A percentile compares a stretch with the other conserved stretches of the same genome.
Conservation (phyloP, 257 asterid genomes). For the Galeopsis tetrahit region DNA sequence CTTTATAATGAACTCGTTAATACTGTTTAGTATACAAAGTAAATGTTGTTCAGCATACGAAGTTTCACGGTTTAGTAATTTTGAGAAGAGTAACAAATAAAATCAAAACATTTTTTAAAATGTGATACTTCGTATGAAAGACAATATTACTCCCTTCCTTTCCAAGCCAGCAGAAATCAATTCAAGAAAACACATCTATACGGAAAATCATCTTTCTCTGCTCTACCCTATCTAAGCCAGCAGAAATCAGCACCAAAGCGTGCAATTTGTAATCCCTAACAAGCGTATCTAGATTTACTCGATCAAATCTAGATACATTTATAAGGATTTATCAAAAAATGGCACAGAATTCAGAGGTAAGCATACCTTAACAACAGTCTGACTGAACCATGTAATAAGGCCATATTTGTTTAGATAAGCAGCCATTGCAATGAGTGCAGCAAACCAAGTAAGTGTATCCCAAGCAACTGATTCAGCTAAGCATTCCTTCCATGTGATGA, state of each 20-base stretch:
- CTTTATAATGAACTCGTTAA: too few relatives aligned
- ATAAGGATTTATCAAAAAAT: background rate
- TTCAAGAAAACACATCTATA: too few relatives aligned
- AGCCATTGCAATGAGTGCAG: slow-evolving; percentile 99
- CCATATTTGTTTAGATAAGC: slow-evolving; percentile 97
- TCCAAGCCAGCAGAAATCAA: too few relatives aligned
- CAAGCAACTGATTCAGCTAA: slow-evolving; percentile 98
- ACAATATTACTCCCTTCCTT: too few relatives aligned
- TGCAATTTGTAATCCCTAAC: background rate
- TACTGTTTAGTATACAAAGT: too few relatives aligned
- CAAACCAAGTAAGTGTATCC: slow-evolving; percentile 99
- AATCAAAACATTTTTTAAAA: too few relatives aligned
- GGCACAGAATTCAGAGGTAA: background rate
- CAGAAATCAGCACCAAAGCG: background rate
- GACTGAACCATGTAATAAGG: slow-evolving; percentile 97
- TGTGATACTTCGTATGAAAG: too few relatives aligned
- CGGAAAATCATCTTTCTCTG: too few relatives aligned
- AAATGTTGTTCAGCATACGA: too few relatives aligned
- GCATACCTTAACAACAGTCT: slow-evolving; percentile 84
- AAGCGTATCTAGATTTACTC: background rate
- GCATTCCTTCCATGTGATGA: slow-evolving; percentile 98
- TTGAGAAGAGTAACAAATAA: too few relatives aligned
- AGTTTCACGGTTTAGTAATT: too few relatives aligned
- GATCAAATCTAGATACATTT: background rate
- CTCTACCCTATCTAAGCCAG: background rate